A percentile compares a stretch with the other conserved stretches of the same genome.
Conservation (phyloP, 257 asterid genomes). For the Solanum tarapatanum region DNA sequence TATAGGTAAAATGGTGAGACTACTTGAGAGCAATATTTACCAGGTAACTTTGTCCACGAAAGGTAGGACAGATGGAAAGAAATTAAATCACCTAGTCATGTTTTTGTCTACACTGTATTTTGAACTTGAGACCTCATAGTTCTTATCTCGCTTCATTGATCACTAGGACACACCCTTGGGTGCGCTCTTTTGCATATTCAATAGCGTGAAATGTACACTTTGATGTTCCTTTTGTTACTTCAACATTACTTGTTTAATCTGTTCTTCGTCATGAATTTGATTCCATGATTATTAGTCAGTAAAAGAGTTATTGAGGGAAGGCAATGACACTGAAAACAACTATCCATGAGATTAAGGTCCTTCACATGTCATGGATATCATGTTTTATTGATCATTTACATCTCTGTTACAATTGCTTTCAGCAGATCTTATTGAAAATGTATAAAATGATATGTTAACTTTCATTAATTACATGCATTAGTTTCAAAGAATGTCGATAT, state of each 20-base stretch:
- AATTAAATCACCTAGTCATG: neutral
- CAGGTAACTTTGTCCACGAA: neutral
- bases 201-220: neutral
- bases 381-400: neutral
- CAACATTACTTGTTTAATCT: neutral
- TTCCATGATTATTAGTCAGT: neutral
- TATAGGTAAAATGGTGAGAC: neutral
- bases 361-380: neutral
- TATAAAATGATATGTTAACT: neutral
- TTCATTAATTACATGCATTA: neutral
- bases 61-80: neutral
- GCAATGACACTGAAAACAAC: conserved; percentile 29
- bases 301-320: neutral
- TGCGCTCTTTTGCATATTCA: neutral
- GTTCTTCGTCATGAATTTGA: neutral
- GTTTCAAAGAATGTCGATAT: conserved; percentile 18
- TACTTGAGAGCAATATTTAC: neutral
- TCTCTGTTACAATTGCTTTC: neutral
- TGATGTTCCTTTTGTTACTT: neutral
- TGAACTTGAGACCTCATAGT: neutral
- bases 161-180: neutral
- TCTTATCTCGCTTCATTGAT: neutral
- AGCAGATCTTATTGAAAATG: neutral
- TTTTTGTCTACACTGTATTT: neutral
- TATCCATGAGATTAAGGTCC: conserved; percentile 14